Evolutionary conservation across 1,284 basidiomycete species (phyloP).

Genomic region (Ceraceosorus bombacis): DNA sequence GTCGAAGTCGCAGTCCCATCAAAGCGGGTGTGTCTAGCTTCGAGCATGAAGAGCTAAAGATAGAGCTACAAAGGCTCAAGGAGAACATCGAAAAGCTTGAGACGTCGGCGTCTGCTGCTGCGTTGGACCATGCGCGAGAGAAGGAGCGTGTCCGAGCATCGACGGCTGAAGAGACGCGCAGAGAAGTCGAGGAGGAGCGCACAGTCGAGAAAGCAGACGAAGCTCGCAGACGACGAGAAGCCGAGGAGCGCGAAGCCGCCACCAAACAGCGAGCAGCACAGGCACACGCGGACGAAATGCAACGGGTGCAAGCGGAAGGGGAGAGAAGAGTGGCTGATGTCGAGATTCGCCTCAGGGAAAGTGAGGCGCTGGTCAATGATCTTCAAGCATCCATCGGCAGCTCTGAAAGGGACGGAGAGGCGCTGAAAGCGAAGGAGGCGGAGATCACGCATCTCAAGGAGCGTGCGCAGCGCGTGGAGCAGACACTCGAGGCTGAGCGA

Average conservation of each 20-base stretch:
- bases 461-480: constrained; percentile 34
- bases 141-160: constrained; percentile 4
- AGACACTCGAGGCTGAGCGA: constrained; percentile 31
- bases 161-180: constrained; percentile 1
- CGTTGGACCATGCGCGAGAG: neutral
- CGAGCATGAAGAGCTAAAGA: constrained; percentile 5
- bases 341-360: constrained; percentile 12
- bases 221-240: constrained; percentile 15
- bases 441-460: constrained; percentile 33
- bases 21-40: neutral
- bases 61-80: constrained; percentile 3
- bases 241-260: constrained; percentile 19
- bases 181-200: constrained; percentile 25
- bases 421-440: constrained; percentile 21
- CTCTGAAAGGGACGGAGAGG: neutral
- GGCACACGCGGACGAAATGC: constrained; percentile 7
- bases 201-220: constrained; percentile 32
- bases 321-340: constrained; percentile 20
- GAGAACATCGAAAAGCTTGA: neutral
- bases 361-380: constrained; percentile 21
- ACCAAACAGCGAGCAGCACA: constrained; percentile 11
- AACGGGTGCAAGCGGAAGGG: constrained; percentile 16
- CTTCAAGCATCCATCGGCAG: constrained; percentile 6
- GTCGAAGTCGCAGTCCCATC: neutral
- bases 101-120: neutral